These are phyloP conservation scores for Dinochytrium kinnereticum DNA, from an alignment of 371 early-diverging fungal species.

Conservation along the genomic window DNA sequence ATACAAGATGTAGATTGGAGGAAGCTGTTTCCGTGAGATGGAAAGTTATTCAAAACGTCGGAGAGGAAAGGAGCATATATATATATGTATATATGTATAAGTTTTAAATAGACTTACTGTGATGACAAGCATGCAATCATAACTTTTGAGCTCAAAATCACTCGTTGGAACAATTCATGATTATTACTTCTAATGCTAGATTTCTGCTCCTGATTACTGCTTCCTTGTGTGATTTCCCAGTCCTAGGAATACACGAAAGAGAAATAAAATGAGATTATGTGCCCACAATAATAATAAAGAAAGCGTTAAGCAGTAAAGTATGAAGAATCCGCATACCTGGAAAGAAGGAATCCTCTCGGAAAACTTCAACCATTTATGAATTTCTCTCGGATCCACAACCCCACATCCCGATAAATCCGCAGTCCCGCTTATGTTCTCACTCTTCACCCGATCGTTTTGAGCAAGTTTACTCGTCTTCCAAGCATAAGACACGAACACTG, in stretches of 20 bases:
- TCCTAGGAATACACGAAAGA: background rate
- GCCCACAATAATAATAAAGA: too few relatives aligned
- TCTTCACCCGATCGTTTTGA: background rate
- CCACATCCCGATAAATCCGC: background rate
- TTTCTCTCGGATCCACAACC: background rate
- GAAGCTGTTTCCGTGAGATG: background rate
- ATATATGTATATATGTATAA: too few relatives aligned
- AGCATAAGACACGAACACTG: background rate
- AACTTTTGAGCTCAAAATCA: background rate
- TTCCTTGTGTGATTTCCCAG: background rate
- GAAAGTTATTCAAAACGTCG: background rate
- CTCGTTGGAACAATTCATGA: background rate
- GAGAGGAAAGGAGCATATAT: background rate
- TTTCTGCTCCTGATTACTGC: too few relatives aligned
- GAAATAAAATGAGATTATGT: background rate
- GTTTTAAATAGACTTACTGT: too few relatives aligned
- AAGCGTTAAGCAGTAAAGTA: background rate
- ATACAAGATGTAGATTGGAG: background rate
- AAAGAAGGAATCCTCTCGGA: background rate
- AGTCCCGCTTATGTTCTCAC: background rate
- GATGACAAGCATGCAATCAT: too few relatives aligned
- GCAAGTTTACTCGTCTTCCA: constrained; percentile 6
- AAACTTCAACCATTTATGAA: background rate
- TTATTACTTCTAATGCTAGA: background rate
- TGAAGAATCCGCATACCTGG: background rate